Base-by-base conservation (phyloP, 805 yeast genomes). In the Ogataea saltuana region DNA sequence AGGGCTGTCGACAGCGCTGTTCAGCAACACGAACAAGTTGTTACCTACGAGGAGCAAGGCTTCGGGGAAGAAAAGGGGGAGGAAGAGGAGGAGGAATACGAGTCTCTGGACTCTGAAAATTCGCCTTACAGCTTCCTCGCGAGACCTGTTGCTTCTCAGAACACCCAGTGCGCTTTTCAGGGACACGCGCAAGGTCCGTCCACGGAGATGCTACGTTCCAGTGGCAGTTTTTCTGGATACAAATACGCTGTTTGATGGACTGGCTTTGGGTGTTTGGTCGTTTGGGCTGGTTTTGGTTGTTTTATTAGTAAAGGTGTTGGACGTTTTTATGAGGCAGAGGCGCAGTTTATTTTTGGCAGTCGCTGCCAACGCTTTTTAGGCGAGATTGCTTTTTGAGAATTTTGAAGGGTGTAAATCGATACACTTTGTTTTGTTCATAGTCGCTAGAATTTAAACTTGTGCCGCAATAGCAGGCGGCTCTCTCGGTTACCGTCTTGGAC, bases 31-130 rank as follows among this genome's bases (percentile, higher is more conserved):
- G n/a, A n/a, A n/a, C n/a, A n/a, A n/a, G n/a, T n/a, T n/a, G n/a
- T n/a, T n/a, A n/a, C n/a, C n/a, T n/a, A 22, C 25, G 10, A 22
- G 7, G 25, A 22, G 9, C 25, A 7, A 7, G 7, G 10, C 25
- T 7, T 7, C 25, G 25, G 10, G 13, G 28, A 10, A 12, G 28
- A 25, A 6, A 4, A 39, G 1, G 40, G 35, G 4, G 43, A 48
- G 6, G 50, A 44, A 15, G 55, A 55, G 13, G 60, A 56, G 10
- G 61, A 56, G 13, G 54, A 47, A 15, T 56, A 42, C 39, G 40
- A 41, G 26, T 55, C 61, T 7, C 40, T 56, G 20, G 61, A 56
- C 38, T 50, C 51, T 12, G 61, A 56, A 41, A 56, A 45, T 41
- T 49, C 54, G 11, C 58, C 58, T 9, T 51, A 34, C 38, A 23